A percentile compares a stretch with the other conserved stretches of the same genome.
Conservation (phyloP, 345 rosid species). For the Viola odorata region DNA sequence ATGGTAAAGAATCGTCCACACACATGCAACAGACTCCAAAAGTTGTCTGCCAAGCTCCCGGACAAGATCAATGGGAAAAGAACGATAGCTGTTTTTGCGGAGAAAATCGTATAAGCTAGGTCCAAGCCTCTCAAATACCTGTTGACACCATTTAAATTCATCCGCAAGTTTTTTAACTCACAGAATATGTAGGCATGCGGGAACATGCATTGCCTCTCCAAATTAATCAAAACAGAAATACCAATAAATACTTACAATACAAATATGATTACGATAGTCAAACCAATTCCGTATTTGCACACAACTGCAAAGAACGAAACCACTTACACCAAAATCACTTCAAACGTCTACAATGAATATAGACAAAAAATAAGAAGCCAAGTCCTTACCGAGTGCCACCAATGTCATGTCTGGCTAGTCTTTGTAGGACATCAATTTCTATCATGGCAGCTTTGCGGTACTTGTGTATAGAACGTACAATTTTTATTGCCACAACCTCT, state of each 20-base stretch:
- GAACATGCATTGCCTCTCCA: slow-evolving; percentile 28
- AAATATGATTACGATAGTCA: slow-evolving; percentile 32
- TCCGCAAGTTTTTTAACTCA: slow-evolving; percentile 28
- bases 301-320: slow-evolving; percentile 34
- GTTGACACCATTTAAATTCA: slow-evolving; percentile 22
- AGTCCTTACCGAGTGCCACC: slow-evolving; percentile 22
- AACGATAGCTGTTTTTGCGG: slow-evolving; percentile 27
- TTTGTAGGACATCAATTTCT: slow-evolving; percentile 27
- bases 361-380: background rate
- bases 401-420: slow-evolving; percentile 25
- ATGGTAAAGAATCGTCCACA: slow-evolving; percentile 47
- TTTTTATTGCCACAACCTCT: slow-evolving; percentile 24
- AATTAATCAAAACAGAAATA: slow-evolving; percentile 26
- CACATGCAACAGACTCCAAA: slow-evolving; percentile 31
- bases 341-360: slow-evolving; percentile 21
- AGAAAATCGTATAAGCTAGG: slow-evolving; percentile 29
- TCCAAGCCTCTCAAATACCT: slow-evolving; percentile 28
- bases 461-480: slow-evolving; percentile 27
- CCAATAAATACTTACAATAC: slow-evolving; percentile 30
- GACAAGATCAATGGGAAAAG: slow-evolving; percentile 27
- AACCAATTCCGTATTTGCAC: slow-evolving; percentile 34
- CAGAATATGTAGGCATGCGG: slow-evolving; percentile 34
- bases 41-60: slow-evolving; percentile 31
- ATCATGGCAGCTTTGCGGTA: slow-evolving; percentile 32
- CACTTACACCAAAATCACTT: slow-evolving; percentile 43